Evolutionary conservation across 805 yeast genomes (phyloP), one percentile per base, ranked within the genome.

Genomic region (Priceomyces castillae): DNA sequence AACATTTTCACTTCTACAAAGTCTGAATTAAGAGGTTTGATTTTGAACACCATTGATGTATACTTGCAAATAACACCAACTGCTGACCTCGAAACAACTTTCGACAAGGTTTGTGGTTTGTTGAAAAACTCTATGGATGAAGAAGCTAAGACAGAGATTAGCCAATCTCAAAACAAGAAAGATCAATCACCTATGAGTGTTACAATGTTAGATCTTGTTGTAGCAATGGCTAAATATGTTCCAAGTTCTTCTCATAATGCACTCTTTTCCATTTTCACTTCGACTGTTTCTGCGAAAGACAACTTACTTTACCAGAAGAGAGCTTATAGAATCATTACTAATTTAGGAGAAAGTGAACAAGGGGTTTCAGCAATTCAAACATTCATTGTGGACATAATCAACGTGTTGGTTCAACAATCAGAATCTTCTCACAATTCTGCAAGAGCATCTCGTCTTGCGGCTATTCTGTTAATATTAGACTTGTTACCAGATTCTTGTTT

Each of bases 1-100:
- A 94, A 94, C 56, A 95, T 94, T 14, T 94, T 86, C 65, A 80
- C 92, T n/a, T 90, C 90, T 52, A 90, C 97, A 9, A 67, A 80
- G 36, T 84, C 94, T 30, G 94, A 87, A 42, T 77, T 89, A 12
- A 81, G 98, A 63, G 86, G 88, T 10, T 89, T 76, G 61, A 81
- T 94, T 40, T 74, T 90, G 46, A 97, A 92, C 48, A 82, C 97
- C 7, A 87, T 92, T 54, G 90, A 89, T 53, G 77, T 82, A 0
- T 90, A 84, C 62, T 70, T 94, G 47, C 79, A 81, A 47, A 81
- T 92, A 30, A 78, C 90, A 7, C 71, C 82, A 1, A 66, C 76
- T 22, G 79, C 73, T 15, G 96, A 88, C 50, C 68, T 94, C 49
- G 78, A 77, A 44, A 73, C 70, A 40, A 86, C 95, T 17, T 94